Evolutionary conservation across 345 rosid species (phyloP), one percentile per base, ranked within the genome.

Genomic region (Bruguiera sexangula): DNA sequence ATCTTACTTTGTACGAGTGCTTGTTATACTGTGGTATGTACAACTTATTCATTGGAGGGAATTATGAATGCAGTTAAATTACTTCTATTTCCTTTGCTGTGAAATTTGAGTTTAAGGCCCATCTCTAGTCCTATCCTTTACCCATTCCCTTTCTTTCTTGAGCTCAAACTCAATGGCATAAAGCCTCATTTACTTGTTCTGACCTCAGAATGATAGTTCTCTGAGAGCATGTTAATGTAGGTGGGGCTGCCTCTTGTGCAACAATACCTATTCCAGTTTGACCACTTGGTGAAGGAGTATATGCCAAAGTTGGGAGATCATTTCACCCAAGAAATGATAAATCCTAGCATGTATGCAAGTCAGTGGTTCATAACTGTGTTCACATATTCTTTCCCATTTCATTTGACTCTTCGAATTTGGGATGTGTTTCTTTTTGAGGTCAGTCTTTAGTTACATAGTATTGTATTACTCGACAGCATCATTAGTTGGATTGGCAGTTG

Each of bases 321-420:
- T 76, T 95, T 92, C 76, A 79, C 80, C 71, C 77, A 76, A 62
- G 94, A 95, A 86, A 90, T 88, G 97, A 92, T 95, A 75, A 95
- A 90, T 81, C 97, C 99, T 65, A 95, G 98, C 79, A 95, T 95
- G 99, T 95, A 95, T 74, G 98, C 94, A 43, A 95, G 98, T 67
- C 98, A 95, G 69, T 95, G 99, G 98, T 95, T 95, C 88, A 92
- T 95, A 69, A 95, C 99, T 4, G 97, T 95, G 48, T 95, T 95
- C 74, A 82, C 98, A 0, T 92, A 90, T 78, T 95, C 99, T 13
- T 89, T 95, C 79, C 99, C 99, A 1, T 95, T 95, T 79, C 91
- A 83, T 73, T 77, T 88, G 79, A 91, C 98, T 68, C 94, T 95
- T 75, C 89, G 99, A 78, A 90, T 90, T 60, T 95, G 99, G 99